Evolutionary conservation across 768 basidiomycete genomes (phyloP), one percentile per base, ranked within the genome.

Genomic region (Cyclocybe aegerita): DNA sequence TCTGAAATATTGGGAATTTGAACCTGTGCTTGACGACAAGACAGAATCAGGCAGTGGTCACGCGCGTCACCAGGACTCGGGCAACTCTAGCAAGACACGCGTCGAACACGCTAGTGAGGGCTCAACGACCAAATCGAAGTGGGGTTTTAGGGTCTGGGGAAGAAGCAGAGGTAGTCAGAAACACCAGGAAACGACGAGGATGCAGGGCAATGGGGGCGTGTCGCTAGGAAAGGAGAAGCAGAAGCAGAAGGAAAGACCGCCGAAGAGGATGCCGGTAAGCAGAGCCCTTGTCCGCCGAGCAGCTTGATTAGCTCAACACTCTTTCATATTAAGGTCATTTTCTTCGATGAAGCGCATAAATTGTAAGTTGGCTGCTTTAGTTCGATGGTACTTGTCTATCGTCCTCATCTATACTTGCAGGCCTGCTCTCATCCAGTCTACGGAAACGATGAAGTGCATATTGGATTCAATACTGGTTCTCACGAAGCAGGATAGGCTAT

Each of bases 331-430:
- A 52, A 79, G 78, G 71, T 79, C 9, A 77, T 93, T 50, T 88
- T 93, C 63, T 81, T 93, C 53, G 91, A 93, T 55, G 91, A 93
- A 64, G 88, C 90, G 1, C 91, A 93, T 62, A 89, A 86, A 65
- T 68, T 92, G 85, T 90, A 64, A 33, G 83, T 44, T 9, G 23
- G 29, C 17, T 34, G 31, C 14, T 41, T 31, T 36, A n/a, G 54
- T 49, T 43, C 9, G 39, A 23, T 39, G 32, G 12, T 10, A 41
- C 40, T 23, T n/a, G 12, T 3, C 17, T 2, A 41, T 12, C 7
- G 45, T 17, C 36, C 16, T 23, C 45, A 11, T 31, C 23, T 38
- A 11, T 23, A n/a, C 23, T 17, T 43, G 15, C 60, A 92, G 83
- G 41, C 88, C 88, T 0, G 77, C 83, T 4, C 72, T 92, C 38